Evolutionary conservation across 2,329 filamentous ascomycete genomes (phyloP).

Genomic region (Rhynchosporium graminicola): DNA sequence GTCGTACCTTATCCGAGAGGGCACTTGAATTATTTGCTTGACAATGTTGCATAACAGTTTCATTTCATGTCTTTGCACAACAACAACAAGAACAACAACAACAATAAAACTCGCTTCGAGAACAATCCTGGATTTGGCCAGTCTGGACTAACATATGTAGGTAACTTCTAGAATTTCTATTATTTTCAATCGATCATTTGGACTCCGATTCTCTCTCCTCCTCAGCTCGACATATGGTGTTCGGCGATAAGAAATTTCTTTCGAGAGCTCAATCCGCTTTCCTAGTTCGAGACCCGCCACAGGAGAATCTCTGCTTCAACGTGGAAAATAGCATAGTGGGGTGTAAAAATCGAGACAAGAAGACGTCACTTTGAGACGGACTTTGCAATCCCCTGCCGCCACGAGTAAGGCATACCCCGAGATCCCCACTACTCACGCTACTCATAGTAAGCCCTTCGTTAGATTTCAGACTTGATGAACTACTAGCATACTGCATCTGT

Average conservation of each 20-base stretch:
- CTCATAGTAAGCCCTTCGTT: neutral
- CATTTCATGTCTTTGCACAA: too few relatives aligned
- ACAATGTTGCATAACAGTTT: too few relatives aligned
- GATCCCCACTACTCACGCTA: neutral
- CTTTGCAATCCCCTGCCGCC: constrained; percentile 1
- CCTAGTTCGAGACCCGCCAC: neutral
- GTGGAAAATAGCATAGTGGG: neutral
- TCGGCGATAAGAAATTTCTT: constrained; percentile 12
- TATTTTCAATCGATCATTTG: too few relatives aligned
- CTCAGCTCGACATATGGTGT: neutral
- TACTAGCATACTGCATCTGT: neutral
- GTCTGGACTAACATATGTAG: too few relatives aligned
- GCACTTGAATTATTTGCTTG: too few relatives aligned
- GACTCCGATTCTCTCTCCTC: too few relatives aligned
- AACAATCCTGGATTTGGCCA: too few relatives aligned
- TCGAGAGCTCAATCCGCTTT: neutral
- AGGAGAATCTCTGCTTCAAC: neutral
- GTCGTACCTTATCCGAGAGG: too few relatives aligned
- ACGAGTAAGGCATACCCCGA: neutral
- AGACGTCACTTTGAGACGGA: constrained; percentile 9
- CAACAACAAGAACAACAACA: too few relatives aligned
- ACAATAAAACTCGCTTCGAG: too few relatives aligned
- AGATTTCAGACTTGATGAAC: neutral
- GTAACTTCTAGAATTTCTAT: too few relatives aligned
- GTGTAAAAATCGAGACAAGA: neutral